A percentile compares a stretch with the other conserved stretches of the same genome.
phyloP scores from a whole-genome alignment of 495 filamentous ascomycete genomes.

The Articulospora tetracladia region DNA sequence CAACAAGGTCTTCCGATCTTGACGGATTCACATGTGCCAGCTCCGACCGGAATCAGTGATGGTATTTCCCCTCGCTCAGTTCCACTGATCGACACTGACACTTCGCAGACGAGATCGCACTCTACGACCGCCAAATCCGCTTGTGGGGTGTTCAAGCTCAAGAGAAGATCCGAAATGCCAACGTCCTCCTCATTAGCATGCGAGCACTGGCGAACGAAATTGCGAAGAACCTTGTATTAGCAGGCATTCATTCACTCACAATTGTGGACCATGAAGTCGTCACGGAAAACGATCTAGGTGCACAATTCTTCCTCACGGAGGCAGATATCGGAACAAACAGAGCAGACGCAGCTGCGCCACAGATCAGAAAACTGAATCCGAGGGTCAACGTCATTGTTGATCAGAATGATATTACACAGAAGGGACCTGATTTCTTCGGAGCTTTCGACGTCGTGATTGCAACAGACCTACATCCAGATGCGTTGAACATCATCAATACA shows the following conservation, averaged over 20 bases:
- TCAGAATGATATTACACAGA: constrained; percentile 55
- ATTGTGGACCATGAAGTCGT: constrained; percentile 79
- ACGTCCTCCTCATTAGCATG: constrained; percentile 85
- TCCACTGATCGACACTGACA: constrained; percentile 3
- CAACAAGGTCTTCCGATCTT: neutral
- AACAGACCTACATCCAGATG: constrained; percentile 75
- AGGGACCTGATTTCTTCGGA: constrained; percentile 66
- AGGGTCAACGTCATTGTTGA: constrained; percentile 75
- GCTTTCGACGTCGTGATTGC: constrained; percentile 85
- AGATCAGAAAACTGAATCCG: constrained; percentile 83
- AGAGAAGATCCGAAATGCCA: constrained; percentile 80
- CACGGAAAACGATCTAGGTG: constrained; percentile 75
- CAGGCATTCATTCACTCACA: constrained; percentile 88
- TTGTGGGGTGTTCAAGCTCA: constrained; percentile 97
- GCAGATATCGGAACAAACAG: constrained; percentile 73
- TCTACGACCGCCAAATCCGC: constrained; percentile 98
- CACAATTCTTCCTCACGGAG: constrained; percentile 83
- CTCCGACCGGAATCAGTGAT: constrained; percentile 23
- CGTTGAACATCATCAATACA: constrained; percentile 75
- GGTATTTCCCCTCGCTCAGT: constrained; percentile 5
- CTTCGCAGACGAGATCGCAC: constrained; percentile 81
- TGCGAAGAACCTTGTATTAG: constrained; percentile 95
- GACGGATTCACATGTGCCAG: neutral
- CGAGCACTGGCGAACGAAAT: constrained; percentile 92
- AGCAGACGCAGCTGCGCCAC: constrained; percentile 74